phyloP scores from a whole-genome alignment of 2,329 filamentous ascomycete genomes.

The Cryphonectria radicalis region DNA sequence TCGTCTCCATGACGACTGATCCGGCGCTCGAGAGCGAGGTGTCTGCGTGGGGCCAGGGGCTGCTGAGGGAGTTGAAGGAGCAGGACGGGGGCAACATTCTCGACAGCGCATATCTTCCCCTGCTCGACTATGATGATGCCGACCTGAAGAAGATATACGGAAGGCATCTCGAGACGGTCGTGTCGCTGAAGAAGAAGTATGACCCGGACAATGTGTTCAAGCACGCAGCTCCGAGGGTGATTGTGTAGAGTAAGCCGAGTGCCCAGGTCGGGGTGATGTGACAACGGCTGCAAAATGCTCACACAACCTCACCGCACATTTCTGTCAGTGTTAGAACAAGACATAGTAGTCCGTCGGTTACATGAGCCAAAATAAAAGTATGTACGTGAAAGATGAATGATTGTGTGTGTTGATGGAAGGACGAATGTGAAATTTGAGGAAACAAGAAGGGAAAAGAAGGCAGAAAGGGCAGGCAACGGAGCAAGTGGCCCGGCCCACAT shows the following conservation, averaged over 20 bases:
- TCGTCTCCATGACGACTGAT: constrained; percentile 21
- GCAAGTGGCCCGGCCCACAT: not conserved
- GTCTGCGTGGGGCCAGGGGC: constrained; percentile 27
- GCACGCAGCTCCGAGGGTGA: constrained; percentile 9
- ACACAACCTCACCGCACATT: not conserved
- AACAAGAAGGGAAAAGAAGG: not conserved
- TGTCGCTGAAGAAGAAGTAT: constrained; percentile 39
- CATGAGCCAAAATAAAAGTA: not conserved
- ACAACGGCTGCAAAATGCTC: not conserved
- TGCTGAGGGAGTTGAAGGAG: constrained; percentile 32
- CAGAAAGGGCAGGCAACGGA: not conserved
- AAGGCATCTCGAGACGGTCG: constrained; percentile 31
- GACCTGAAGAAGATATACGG: constrained; percentile 39
- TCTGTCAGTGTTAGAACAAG: too few relatives aligned
- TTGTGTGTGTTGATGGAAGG: not conserved
- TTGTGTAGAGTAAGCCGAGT: not conserved
- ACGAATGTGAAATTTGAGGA: not conserved
- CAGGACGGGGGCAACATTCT: constrained; percentile 34
- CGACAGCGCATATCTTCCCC: constrained; percentile 39
- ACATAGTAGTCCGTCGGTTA: not conserved
- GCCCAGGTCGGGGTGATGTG: not conserved
- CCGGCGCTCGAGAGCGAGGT: constrained; percentile 10
- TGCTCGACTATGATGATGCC: constrained; percentile 35
- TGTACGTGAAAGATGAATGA: not conserved
- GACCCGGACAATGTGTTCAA: constrained; percentile 44